Evolutionary conservation across 106 monocot species (phyloP).

Genomic region (Dendrobium nobile): DNA sequence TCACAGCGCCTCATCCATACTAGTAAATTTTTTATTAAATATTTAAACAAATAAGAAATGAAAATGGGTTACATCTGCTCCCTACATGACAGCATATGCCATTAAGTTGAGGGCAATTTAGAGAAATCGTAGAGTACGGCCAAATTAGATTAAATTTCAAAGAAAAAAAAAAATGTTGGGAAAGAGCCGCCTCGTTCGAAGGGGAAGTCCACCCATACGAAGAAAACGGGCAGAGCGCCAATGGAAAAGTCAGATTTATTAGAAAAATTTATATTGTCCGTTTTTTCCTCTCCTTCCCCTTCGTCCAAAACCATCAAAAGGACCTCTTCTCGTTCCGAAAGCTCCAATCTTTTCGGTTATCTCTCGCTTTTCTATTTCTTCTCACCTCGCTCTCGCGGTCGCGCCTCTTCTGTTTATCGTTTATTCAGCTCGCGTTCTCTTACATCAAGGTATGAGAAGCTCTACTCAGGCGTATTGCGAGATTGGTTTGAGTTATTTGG

Average conservation of each 20-base stretch:
- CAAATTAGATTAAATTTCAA: background rate
- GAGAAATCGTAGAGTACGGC: background rate
- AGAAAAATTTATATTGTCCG: background rate
- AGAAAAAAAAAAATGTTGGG: background rate
- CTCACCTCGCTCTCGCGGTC: background rate
- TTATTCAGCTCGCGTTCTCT: background rate
- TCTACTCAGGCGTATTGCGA: background rate
- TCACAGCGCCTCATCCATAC: no score
- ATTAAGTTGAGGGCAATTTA: background rate
- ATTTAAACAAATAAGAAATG: no score
- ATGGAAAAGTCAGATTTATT: slow-evolving; percentile 3
- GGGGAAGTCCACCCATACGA: background rate
- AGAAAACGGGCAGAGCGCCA: slow-evolving; percentile 7
- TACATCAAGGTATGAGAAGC: background rate
- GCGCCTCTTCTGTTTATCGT: background rate
- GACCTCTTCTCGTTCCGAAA: background rate
- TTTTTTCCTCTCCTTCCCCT: background rate
- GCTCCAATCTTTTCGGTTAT: background rate
- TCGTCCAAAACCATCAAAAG: background rate
- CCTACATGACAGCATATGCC: no score
- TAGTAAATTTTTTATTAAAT: no score
- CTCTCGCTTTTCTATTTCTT: background rate
- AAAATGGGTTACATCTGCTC: no score
- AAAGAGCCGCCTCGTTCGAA: background rate
- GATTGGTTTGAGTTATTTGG: background rate